phyloP scores from a whole-genome alignment of 805 yeast genomes.

The Yamadazyma akitaensis region DNA sequence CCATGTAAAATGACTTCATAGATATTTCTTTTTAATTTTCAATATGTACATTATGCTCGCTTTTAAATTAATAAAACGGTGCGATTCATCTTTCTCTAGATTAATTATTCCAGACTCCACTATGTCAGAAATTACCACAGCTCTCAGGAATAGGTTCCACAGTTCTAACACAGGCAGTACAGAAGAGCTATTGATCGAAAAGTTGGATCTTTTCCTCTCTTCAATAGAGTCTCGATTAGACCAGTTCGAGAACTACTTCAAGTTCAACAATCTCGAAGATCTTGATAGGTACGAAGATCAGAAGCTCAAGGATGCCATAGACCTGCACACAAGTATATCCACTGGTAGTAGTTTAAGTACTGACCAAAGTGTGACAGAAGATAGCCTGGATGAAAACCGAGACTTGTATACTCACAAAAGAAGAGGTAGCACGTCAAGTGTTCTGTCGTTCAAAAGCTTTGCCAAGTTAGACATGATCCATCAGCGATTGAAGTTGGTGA shows the following conservation, averaged over 20 bases:
- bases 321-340: not conserved
- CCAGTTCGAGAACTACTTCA: slow-evolving; percentile 39
- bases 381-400: not conserved
- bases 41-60: slow-evolving; percentile 2
- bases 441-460: slow-evolving; percentile 27
- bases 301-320: not conserved
- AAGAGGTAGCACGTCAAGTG: slow-evolving; percentile 27
- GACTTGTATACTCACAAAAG: slow-evolving; percentile 11
- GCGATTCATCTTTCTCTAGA: not conserved
- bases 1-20: not conserved
- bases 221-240: slow-evolving; percentile 40
- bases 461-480: slow-evolving; percentile 35
- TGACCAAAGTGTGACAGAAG: not conserved
- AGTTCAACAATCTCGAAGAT: slow-evolving; percentile 17
- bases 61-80: not conserved
- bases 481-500: slow-evolving; percentile 32
- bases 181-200: slow-evolving; percentile 40
- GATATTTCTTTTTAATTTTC: not conserved
- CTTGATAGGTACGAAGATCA: slow-evolving; percentile 13
- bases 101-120: not conserved
- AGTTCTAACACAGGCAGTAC: slow-evolving; percentile 17
- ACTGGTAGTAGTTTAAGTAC: not conserved
- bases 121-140: slow-evolving; percentile 17
- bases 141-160: slow-evolving; percentile 11
- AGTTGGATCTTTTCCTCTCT: slow-evolving; percentile 38